phyloP scores from a whole-genome alignment of 2,329 filamentous ascomycete species.

The Colletotrichum tropicicola region DNA sequence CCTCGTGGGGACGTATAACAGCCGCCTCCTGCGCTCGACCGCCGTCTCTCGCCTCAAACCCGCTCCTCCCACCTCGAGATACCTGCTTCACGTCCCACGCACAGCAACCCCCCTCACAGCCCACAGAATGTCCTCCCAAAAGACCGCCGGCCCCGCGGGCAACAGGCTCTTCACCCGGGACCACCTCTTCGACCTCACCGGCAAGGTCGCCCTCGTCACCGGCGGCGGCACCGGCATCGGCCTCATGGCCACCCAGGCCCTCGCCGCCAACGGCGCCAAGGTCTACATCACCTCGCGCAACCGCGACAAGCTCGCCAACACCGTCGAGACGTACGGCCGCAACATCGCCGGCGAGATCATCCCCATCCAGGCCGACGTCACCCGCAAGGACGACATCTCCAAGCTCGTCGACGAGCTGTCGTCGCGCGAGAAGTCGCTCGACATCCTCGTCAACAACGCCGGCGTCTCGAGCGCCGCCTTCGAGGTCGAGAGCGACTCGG shows the following conservation, averaged over 20 bases:
- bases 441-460: slow-evolving; percentile 75
- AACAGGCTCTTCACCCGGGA: slow-evolving; percentile 43
- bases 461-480: slow-evolving; percentile 67
- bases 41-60: not conserved
- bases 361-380: slow-evolving; percentile 68
- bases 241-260: slow-evolving; percentile 74
- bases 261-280: slow-evolving; percentile 72
- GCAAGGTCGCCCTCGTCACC: slow-evolving; percentile 55
- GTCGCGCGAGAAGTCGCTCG: slow-evolving; percentile 64
- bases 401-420: slow-evolving; percentile 66
- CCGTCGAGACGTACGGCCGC: slow-evolving; percentile 66
- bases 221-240: slow-evolving; percentile 71
- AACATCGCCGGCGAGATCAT: slow-evolving; percentile 64
- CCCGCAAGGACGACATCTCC: slow-evolving; percentile 67
- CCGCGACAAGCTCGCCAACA: slow-evolving; percentile 68
- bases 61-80: no score
- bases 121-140: slow-evolving; percentile 24
- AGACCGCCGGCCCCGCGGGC: slow-evolving; percentile 33
- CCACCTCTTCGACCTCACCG: slow-evolving; percentile 51
- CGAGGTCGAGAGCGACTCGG: slow-evolving; percentile 63
- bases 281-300: slow-evolving; percentile 77
- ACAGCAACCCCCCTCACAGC: not conserved
- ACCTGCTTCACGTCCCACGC: not conserved
- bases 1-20: slow-evolving; percentile 11
- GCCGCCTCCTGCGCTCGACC: not conserved